Evolutionary conservation across 179 eudicot species (phyloP).

Genomic region (Spergularia azorica): DNA sequence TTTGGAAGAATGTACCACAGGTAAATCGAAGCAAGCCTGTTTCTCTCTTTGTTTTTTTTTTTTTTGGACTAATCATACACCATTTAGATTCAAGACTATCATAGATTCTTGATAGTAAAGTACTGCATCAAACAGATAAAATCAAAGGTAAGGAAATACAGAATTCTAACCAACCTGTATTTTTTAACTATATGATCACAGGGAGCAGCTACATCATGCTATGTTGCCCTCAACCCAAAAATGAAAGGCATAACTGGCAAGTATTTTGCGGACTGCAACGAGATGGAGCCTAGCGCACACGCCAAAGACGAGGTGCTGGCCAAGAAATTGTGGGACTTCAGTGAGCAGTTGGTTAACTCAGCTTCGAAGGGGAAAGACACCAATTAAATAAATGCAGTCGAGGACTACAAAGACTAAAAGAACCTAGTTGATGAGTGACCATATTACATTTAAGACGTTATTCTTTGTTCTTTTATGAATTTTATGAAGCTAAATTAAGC

Average conservation of each 20-base stretch:
- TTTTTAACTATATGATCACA: slow-evolving; percentile 17
- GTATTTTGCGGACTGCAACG: slow-evolving; percentile 74
- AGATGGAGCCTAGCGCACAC: slow-evolving; percentile 40
- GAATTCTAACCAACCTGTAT: neutral
- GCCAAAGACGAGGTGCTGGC: slow-evolving; percentile 66
- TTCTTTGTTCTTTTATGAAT: neutral
- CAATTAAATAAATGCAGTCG: neutral
- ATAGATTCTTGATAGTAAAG: no score
- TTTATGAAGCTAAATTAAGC: no score
- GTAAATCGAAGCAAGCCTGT: slow-evolving; percentile 31
- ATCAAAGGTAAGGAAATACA: neutral
- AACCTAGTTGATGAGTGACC: neutral
- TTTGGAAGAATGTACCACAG: slow-evolving; percentile 92
- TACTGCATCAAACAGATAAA: no score
- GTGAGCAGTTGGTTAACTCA: slow-evolving; percentile 53
- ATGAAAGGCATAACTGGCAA: slow-evolving; percentile 62
- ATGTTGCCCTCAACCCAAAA: slow-evolving; percentile 65
- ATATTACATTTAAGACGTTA: neutral
- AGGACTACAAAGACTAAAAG: neutral
- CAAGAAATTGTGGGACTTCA: slow-evolving; percentile 71
- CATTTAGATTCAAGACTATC: no score
- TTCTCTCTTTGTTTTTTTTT: no score
- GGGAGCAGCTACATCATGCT: slow-evolving; percentile 94
- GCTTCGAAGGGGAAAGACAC: slow-evolving; percentile 19
- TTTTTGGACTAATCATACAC: no score